Base-by-base conservation (phyloP, 2,329 filamentous ascomycete species). In the Talaromyces amestolkiae region DNA sequence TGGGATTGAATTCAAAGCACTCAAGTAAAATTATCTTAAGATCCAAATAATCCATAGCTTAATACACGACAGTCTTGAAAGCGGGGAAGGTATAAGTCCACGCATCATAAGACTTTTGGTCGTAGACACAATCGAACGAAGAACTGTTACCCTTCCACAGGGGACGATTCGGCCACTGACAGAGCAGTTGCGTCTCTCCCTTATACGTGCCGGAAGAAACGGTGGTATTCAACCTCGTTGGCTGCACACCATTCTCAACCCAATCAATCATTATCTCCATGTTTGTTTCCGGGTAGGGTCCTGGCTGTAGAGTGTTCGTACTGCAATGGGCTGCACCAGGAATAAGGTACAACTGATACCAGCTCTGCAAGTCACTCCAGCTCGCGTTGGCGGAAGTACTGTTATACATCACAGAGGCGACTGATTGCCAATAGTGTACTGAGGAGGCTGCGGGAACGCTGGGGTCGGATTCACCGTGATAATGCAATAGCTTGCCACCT, bases 161-260 rank as follows among this genome's bases (percentile, higher is more conserved):
- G 6, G 47, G 47, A 2, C 47, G 24, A 51, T 9, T 51, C 15
- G 47, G 24, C 47, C 47, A 51, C 24, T 51, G 47, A 2, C 24
- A 51, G 11, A 51, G 45, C 47, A 51, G 15, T 17, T 51, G 47
- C 3, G 47, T 51, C 24, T 51, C 47, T 17, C 47, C 47, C 31
- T 31, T 9, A 8, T 31, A 51, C 24, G 13, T 51, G 11, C 47
- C 24, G 47, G 47, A 51, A 51, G 24, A 51, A 6, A 75, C 74
- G 0, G 76, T 78, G 2, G 73, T 80, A 39, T 80, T 79, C 31
- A 85, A 68, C 0, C 70, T 78, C 5, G 72, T 73, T 0, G 83
- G 82, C 10, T 74, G 76, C 4, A 76, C 70, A 5, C 77, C 80
- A 7, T 81, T 77, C 72, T 85, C 82, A 1, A 83, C 82, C 83